Evolutionary conservation across 352 stramenopile genomes (phyloP), one percentile per base, ranked within the genome.

Genomic region (Globisporangium canariense): DNA sequence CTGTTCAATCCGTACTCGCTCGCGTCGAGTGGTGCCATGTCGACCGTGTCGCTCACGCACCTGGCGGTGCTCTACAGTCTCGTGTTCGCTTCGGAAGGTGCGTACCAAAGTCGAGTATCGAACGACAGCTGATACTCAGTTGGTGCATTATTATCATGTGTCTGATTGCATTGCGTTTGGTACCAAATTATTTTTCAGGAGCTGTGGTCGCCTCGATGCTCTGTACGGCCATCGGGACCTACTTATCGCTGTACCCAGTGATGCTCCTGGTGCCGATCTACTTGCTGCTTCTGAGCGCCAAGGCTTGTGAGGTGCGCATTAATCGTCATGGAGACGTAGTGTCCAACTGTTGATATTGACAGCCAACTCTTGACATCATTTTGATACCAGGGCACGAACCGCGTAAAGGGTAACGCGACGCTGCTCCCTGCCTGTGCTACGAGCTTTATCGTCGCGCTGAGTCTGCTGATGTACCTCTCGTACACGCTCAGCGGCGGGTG

Each of bases 1-100:
- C 58, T 95, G 38, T 83, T 93, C 66, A 93, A 95, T 58, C 84
- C 86, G 53, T 93, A 91, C 63, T 83, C 84, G 36, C 53, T 95
- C 43, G 78, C 73, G 3, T 86, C 84, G 16, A 87, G 72, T 58
- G 60, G 88, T 36, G 86, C 83, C 7, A 83, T 93, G 79, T 84
- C 84, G 7, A 93, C 86, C 0, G 78, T 78, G 7, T 84, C 74
- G 10, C 66, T 95, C 13, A 93, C 81, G 0, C 86, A 93, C 62
- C 54, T 86, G 30, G 68, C 78, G 0, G 65, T 91, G 16, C 66
- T 93, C 40, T 92, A 86, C 58, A 87, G 79, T 13, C 63, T 95
- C 22, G 69, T 91, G 34, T 91, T 89, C 51, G 86, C 83, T 0
- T 72, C 83, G 2, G 74, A 91, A 80, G 75, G 86, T 79, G 20